Evolutionary conservation across 2,329 filamentous ascomycete genomes (phyloP), one percentile per base, ranked within the genome.

Genomic region (Ascochyta koolunga): DNA sequence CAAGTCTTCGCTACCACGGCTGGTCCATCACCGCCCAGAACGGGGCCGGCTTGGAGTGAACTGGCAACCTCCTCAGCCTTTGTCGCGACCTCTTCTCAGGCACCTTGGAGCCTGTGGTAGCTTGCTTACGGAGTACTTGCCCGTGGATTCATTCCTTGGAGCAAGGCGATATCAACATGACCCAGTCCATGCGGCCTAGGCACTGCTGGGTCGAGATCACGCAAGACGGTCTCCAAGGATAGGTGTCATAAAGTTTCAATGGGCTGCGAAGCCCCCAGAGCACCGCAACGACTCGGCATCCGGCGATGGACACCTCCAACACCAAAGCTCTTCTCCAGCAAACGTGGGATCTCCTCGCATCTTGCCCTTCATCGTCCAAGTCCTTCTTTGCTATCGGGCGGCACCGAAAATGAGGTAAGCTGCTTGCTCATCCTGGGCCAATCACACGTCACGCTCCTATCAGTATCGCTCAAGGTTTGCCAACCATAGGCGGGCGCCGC

Each of bases 301-400:
- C 66, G 61, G 68, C 69, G 68, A 68, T 56, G 29, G 54, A 44
- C 40, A 44, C 57, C 56, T 51, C 57, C 62, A 62, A 63, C 68
- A 65, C 65, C 57, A 44, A 13, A 58, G 33, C 29, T 39, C 40
- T 24, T 41, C 39, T 35, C 43, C 50, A 49, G 44, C 29, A 50
- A 44, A 56, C 45, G 68, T 64, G 62, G 64, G 65, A 65, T 66
- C 60, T 55, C 36, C 49, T 56, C 41, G 52, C 45, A 54, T 41
- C 19, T 35, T 53, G 37, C 55, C 24, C 15, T 52, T 31, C 19
- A n/a, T 43, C 38, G 35, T 45, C 7, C 7, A 49, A 46, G 42
- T 38, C 22, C 38, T n/a, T 46, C 56, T 55, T 58, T 54, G 64
- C 61, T 64, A 56, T 71, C 70, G 69, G 70, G 67, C 64, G 47